These are phyloP conservation scores for Fusarium goolgardi DNA, from an alignment of 2,329 filamentous ascomycete species.

Conservation along the genomic window DNA sequence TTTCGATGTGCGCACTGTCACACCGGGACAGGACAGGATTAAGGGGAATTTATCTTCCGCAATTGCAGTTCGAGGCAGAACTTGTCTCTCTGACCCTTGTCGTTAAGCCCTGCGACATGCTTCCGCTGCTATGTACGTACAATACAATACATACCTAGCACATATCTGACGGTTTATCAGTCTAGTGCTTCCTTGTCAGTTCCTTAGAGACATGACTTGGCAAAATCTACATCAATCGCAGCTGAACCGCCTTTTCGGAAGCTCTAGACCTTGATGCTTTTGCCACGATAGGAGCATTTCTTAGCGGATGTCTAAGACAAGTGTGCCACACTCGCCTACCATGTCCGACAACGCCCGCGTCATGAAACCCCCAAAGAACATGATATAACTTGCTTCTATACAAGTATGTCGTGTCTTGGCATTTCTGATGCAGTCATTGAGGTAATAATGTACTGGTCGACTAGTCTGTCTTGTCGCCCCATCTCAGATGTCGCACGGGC, in stretches of 20 bases:
- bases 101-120: background rate
- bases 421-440: background rate
- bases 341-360: slow-evolving; percentile 41
- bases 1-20: slow-evolving; percentile 30
- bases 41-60: slow-evolving; percentile 30
- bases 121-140: background rate
- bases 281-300: slow-evolving; percentile 33
- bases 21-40: slow-evolving; percentile 14
- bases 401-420: background rate
- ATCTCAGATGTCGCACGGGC: slow-evolving; percentile 41
- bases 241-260: slow-evolving; percentile 26
- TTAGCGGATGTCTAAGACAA: slow-evolving; percentile 36
- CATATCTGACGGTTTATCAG: background rate
- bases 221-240: background rate
- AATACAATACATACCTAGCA: background rate
- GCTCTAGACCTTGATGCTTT: slow-evolving; percentile 34
- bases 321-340: slow-evolving; percentile 41
- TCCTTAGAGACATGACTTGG: slow-evolving; percentile 14
- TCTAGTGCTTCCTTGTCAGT: background rate
- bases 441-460: background rate
- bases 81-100: slow-evolving; percentile 4
- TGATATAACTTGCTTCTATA: slow-evolving; percentile 8
- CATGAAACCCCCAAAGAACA: slow-evolving; percentile 38
- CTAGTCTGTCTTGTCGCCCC: slow-evolving; percentile 16
- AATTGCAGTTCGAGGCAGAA: slow-evolving; percentile 13